Conservation (phyloP, 768 basidiomycete genomes). For the Rhizopogon rudus region DNA sequence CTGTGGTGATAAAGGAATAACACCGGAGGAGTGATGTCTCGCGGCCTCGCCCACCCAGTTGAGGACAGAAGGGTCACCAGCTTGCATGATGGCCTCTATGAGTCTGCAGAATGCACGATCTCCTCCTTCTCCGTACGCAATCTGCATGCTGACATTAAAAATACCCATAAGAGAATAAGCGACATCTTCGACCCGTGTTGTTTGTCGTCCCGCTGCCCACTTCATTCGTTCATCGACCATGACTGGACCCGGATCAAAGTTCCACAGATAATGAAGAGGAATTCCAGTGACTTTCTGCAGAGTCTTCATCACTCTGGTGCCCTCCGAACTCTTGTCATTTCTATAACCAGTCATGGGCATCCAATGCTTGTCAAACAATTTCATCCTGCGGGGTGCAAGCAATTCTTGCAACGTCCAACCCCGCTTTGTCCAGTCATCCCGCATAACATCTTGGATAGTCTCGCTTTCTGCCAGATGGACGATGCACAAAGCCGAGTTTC, state of each 20-base stretch:
- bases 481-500: constrained; percentile 6
- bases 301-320: too few relatives aligned
- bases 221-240: background rate
- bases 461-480: background rate
- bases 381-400: background rate
- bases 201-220: constrained; percentile 11
- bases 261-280: too few relatives aligned
- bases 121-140: constrained; percentile 13
- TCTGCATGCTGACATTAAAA: constrained; percentile 7
- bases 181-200: constrained; percentile 9
- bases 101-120: constrained; percentile 4
- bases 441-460: too few relatives aligned
- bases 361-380: constrained; percentile 3
- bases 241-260: too few relatives aligned
- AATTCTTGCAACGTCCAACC: constrained; percentile 3
- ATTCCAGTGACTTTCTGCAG: too few relatives aligned
- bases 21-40: too few relatives aligned
- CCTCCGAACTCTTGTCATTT: too few relatives aligned
- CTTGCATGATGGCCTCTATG: background rate
- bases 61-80: background rate
- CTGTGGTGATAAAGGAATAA: too few relatives aligned
- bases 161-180: constrained; percentile 12
- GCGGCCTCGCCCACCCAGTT: background rate
- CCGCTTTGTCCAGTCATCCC: background rate
- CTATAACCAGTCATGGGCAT: background rate